A percentile compares a stretch with the other conserved stretches of the same genome.
phyloP scores from a whole-genome alignment of 2,329 filamentous ascomycete species.

The Onygenales sp. region DNA sequence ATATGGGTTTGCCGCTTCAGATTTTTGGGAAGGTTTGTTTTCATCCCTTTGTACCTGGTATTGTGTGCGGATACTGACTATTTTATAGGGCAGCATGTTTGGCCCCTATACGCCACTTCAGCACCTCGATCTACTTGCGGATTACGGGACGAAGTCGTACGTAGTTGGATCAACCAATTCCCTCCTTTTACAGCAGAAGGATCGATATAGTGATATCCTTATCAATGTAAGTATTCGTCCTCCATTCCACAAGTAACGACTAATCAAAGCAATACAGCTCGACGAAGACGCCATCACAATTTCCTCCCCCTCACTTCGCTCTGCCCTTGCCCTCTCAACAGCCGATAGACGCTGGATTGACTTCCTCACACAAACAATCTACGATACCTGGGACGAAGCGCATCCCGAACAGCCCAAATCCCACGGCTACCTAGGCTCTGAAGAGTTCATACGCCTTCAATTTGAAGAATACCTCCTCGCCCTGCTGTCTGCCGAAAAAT shows the following conservation, averaged over 20 bases:
- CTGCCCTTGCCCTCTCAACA: slow-evolving; percentile 67
- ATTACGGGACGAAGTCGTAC: slow-evolving; percentile 92
- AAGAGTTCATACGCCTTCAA: slow-evolving; percentile 93
- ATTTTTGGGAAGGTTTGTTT: slow-evolving; percentile 73
- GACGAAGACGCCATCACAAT: slow-evolving; percentile 83
- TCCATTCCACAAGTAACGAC: too few relatives aligned
- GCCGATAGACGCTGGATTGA: slow-evolving; percentile 96
- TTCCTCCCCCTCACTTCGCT: slow-evolving; percentile 66
- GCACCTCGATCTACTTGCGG: slow-evolving; percentile 86
- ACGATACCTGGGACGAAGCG: slow-evolving; percentile 91
- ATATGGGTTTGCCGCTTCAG: slow-evolving; percentile 90
- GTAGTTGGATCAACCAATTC: slow-evolving; percentile 97
- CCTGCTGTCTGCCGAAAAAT: slow-evolving; percentile 80
- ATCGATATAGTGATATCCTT: slow-evolving; percentile 90
- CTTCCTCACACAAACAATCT: slow-evolving; percentile 82
- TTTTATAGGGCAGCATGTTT: slow-evolving; percentile 75
- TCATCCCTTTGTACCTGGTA: neutral
- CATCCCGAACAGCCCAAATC: slow-evolving; percentile 88
- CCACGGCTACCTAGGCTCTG: slow-evolving; percentile 87
- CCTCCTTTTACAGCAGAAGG: slow-evolving; percentile 82
- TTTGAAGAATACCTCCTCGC: slow-evolving; percentile 95
- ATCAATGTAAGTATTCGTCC: slow-evolving; percentile 56
- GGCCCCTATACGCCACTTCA: slow-evolving; percentile 95
- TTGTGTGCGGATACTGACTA: slow-evolving; percentile 45
- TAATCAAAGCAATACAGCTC: slow-evolving; percentile 37